Evolutionary conservation across 1,139 yeast species (phyloP).

Genomic region (Tardiomyces digboiensis): DNA sequence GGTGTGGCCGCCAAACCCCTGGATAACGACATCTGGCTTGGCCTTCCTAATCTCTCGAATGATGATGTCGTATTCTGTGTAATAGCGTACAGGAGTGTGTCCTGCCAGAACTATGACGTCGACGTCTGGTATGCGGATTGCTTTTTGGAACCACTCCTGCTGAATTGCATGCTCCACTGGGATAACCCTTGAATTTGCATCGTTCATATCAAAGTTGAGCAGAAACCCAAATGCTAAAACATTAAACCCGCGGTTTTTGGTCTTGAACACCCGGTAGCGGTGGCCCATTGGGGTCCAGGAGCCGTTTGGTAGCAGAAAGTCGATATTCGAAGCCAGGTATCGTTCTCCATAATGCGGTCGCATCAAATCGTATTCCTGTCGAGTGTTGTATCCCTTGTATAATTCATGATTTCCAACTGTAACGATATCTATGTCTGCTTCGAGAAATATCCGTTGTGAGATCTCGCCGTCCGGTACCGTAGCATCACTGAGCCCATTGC

Average conservation of each 20-base stretch:
- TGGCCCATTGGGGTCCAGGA: conserved; percentile 58
- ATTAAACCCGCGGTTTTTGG: conserved; percentile 42
- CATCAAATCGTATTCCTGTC: conserved; percentile 46
- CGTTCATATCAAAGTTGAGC: conserved; percentile 63
- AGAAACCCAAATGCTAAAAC: conserved; percentile 71
- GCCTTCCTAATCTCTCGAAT: conserved; percentile 40
- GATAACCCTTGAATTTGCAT: conserved; percentile 52
- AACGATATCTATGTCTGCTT: conserved; percentile 56
- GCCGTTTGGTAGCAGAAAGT: conserved; percentile 36
- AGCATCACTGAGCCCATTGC: conserved; percentile 81
- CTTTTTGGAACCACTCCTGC: conserved; percentile 58
- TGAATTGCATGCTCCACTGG: conserved; percentile 48
- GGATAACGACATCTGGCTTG: conserved; percentile 59
- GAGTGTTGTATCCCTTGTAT: conserved; percentile 58
- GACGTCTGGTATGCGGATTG: conserved; percentile 37
- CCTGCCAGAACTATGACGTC: conserved; percentile 69
- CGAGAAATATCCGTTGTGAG: conserved; percentile 53
- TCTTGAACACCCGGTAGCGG: conserved; percentile 53
- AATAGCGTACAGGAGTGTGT: conserved; percentile 68
- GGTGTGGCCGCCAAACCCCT: conserved; percentile 91
- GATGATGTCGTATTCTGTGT: conserved; percentile 47
- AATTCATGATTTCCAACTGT: conserved; percentile 93
- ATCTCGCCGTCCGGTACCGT: conserved; percentile 60
- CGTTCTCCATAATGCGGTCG: conserved; percentile 50
- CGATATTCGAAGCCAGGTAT: conserved; percentile 79